These are phyloP conservation scores for Botryobasidium botryosum DNA, from an alignment of 768 basidiomycete species.

Conservation along the genomic window DNA sequence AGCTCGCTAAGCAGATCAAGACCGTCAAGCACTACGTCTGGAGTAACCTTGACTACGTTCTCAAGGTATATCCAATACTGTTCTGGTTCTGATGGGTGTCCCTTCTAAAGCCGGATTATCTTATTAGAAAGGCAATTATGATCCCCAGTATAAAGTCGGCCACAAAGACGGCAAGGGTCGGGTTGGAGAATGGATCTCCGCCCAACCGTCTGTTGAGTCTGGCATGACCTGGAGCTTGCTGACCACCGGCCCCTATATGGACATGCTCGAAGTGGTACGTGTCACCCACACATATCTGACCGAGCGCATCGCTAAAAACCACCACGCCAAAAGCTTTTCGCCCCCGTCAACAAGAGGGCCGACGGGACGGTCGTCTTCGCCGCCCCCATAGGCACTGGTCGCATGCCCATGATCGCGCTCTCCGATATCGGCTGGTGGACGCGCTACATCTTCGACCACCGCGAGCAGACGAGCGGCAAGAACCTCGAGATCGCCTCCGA, in stretches of 20 bases:
- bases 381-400: conserved; percentile 22
- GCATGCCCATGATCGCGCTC: conserved; percentile 25
- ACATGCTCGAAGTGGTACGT: conserved; percentile 26
- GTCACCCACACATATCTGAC: not conserved
- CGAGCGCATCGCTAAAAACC: not conserved
- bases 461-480: conserved; percentile 20
- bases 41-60: conserved; percentile 27
- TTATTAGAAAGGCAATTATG: no score
- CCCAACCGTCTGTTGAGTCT: conserved; percentile 22
- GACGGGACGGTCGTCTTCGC: conserved; percentile 28
- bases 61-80: conserved; percentile 22
- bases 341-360: conserved; percentile 22
- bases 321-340: conserved; percentile 18
- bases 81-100: not conserved
- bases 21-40: conserved; percentile 17
- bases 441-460: conserved; percentile 25
- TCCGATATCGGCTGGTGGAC: conserved; percentile 27
- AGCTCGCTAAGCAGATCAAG: not conserved
- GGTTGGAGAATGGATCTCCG: conserved; percentile 24
- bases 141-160: conserved; percentile 22
- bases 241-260: conserved; percentile 26
- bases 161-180: conserved; percentile 29
- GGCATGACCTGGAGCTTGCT: conserved; percentile 24
- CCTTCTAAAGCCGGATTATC: conserved; percentile 11
- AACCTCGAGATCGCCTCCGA: conserved; percentile 26